Evolutionary conservation across 202 grass and related monocot genomes (phyloP).

Genomic region (Setaria viridis): DNA sequence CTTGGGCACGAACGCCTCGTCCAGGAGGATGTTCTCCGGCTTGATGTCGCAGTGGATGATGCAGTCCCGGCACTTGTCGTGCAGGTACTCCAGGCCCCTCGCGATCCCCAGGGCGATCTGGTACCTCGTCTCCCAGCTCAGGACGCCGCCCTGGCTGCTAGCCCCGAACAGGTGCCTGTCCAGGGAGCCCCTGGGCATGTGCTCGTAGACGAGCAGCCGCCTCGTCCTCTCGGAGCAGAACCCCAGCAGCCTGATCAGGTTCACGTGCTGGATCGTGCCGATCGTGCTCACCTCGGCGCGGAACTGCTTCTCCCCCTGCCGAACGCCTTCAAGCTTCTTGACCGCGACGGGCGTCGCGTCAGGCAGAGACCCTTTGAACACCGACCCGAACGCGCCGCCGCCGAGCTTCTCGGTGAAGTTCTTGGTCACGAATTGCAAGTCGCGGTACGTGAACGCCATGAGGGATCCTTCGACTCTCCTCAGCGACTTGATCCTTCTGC

Average conservation of each 20-base stretch:
- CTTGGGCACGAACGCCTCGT: constrained; percentile 46
- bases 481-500: constrained; percentile 13
- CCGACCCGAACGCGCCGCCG: constrained; percentile 69
- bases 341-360: constrained; percentile 54
- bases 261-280: constrained; percentile 71
- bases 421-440: constrained; percentile 59
- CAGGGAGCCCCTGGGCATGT: constrained; percentile 62
- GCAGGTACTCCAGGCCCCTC: constrained; percentile 60
- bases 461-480: constrained; percentile 47
- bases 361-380: constrained; percentile 55
- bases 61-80: constrained; percentile 70
- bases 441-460: constrained; percentile 57
- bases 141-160: neutral
- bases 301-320: constrained; percentile 79
- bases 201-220: constrained; percentile 70
- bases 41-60: constrained; percentile 87
- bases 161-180: constrained; percentile 56
- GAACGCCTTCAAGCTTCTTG: constrained; percentile 69
- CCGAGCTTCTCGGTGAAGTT: constrained; percentile 77
- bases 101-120: constrained; percentile 55
- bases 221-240: constrained; percentile 59
- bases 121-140: constrained; percentile 62
- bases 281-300: constrained; percentile 70
- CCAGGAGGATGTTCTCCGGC: constrained; percentile 75
- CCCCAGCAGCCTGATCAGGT: constrained; percentile 64